A percentile compares a stretch with the other conserved stretches of the same genome.
These are phyloP conservation scores for Boletus vermiculosoides DNA, from an alignment of 768 basidiomycete genomes.

Conservation along the genomic window DNA sequence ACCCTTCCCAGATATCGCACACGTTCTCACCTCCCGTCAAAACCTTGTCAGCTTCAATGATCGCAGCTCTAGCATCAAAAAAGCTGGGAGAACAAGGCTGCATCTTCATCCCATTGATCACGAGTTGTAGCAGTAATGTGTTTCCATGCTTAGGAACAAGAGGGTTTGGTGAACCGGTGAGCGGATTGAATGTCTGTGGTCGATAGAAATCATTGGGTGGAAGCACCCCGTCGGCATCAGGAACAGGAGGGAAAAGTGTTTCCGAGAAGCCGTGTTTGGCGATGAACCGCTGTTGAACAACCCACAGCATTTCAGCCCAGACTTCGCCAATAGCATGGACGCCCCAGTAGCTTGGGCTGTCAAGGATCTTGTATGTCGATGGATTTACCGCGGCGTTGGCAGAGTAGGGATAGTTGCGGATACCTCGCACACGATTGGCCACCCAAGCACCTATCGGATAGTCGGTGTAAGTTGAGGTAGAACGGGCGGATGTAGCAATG, in stretches of 20 bases:
- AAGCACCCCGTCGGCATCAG: conserved; percentile 59
- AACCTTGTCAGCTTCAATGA: conserved; percentile 86
- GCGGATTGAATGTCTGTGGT: conserved; percentile 31
- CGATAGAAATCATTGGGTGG: conserved; percentile 74
- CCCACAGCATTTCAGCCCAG: conserved; percentile 91
- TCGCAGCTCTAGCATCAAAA: conserved; percentile 87
- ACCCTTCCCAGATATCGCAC: conserved; percentile 85
- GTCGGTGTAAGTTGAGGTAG: conserved; percentile 67
- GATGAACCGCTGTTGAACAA: conserved; percentile 72
- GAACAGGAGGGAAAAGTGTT: conserved; percentile 77
- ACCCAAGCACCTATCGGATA: conserved; percentile 97
- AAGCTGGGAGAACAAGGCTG: conserved; percentile 90
- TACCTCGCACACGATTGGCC: conserved; percentile 64
- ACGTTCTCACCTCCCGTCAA: conserved; percentile 93
- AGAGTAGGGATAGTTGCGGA: conserved; percentile 89
- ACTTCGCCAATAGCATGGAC: conserved; percentile 93
- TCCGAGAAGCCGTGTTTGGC: conserved; percentile 78
- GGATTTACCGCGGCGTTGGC: conserved; percentile 78
- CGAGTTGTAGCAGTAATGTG: no score
- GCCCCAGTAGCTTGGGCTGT: conserved; percentile 92
- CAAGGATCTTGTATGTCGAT: conserved; percentile 90
- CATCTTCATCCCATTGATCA: conserved; percentile 67
- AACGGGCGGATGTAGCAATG: conserved; percentile 84
- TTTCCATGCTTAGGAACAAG: conserved; percentile 82
- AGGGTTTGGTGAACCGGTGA: conserved; percentile 35